These are phyloP conservation scores for Rhizopogon vinicolor DNA, from an alignment of 768 basidiomycete species.

Conservation along the genomic window DNA sequence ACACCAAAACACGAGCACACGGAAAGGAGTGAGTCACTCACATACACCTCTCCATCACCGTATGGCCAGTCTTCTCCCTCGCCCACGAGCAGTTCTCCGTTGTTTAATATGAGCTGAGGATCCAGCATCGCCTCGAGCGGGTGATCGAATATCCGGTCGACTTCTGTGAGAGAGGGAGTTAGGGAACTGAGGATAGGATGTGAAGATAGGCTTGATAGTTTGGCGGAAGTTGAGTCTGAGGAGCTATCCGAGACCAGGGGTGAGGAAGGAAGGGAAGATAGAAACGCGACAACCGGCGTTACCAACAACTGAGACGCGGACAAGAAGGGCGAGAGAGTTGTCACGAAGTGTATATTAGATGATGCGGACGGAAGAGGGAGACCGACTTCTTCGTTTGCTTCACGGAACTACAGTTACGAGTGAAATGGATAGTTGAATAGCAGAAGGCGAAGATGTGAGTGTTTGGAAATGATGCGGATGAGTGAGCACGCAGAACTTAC, in stretches of 20 bases:
- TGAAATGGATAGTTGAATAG: neutral
- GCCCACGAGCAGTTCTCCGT: conserved; percentile 43
- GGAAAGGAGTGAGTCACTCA: conserved; percentile 29
- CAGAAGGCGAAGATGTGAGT: neutral
- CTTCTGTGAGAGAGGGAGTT: conserved; percentile 59
- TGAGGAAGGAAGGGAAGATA: conserved; percentile 37
- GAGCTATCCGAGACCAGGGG: neutral
- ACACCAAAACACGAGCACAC: neutral
- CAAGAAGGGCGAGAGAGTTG: conserved; percentile 60
- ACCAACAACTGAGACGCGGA: conserved; percentile 69
- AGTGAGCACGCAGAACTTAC: too few relatives aligned
- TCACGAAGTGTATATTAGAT: conserved; percentile 55
- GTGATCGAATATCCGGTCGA: conserved; percentile 76
- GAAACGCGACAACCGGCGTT: conserved; percentile 71
- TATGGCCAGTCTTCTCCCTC: conserved; percentile 78
- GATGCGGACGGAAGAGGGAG: conserved; percentile 46
- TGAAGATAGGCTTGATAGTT: conserved; percentile 5
- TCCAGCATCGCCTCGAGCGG: conserved; percentile 72
- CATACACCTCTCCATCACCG: conserved; percentile 57
- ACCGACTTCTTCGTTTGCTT: conserved; percentile 83
- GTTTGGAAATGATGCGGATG: neutral
- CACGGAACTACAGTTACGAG: conserved; percentile 51
- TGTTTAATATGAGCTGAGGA: conserved; percentile 39
- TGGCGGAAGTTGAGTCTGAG: neutral
- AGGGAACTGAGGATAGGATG: conserved; percentile 43